Evolutionary conservation across 257 asterid species (phyloP), one percentile per base, ranked within the genome.

Genomic region (Solanum dulcamara): DNA sequence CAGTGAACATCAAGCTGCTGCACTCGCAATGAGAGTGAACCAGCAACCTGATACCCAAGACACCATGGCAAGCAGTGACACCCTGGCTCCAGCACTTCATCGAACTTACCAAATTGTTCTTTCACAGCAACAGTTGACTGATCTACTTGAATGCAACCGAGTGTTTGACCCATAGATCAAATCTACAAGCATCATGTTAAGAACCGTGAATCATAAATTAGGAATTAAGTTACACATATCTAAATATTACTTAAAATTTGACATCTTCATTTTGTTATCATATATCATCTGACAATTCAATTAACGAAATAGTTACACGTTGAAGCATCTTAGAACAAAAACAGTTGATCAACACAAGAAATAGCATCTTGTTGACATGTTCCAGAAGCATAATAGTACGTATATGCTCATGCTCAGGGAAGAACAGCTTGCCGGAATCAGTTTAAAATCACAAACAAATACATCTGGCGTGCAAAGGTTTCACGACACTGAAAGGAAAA

Each of bases 21-120:
- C 24, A 89, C 68, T 32, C 90, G 89, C 66, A 88, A 71, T 72
- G 90, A 87, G 28, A 89, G 87, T 10, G 20, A 22, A 40, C 92
- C 90, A 32, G 86, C 89, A 72, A 83, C 12, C 81, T 80, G 51
- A 83, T 83, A 86, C 28, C 92, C 92, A 3, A 86, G 74, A 83
- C 86, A 90, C 92, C 92, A 90, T 14, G 92, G 92, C 17, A 90
- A 33, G 79, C 87, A 90, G 87, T 88, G 90, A 84, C 90, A 90
- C 35, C 90, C 89, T 35, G 90, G 92, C 89, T 86, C 68, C 84
- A 90, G 88, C 84, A 90, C 90, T 2, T 85, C 79, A 67, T 66
- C 62, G 53, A 84, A 88, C 86, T 84, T 89, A 9, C 90, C 90
- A 28, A 88, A 89, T 11, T 86, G 89, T 66, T 89, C 90, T 55